phyloP scores from a whole-genome alignment of 1,284 basidiomycete genomes.

The Cutaneotrichosporon cutaneum region DNA sequence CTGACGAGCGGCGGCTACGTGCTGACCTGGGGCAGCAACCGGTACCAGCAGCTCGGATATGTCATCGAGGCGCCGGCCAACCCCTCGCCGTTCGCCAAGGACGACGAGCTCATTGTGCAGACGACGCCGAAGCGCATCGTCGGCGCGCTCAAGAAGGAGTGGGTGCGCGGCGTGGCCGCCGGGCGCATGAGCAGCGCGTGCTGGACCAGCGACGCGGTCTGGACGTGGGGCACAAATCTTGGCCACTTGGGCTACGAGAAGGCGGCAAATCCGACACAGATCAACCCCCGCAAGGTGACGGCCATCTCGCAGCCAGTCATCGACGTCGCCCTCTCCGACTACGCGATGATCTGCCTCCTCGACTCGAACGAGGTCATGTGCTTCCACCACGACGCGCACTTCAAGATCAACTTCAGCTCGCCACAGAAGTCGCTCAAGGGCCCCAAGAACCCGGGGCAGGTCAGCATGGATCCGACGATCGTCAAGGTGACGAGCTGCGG shows the following conservation, averaged over 20 bases:
- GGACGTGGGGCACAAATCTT: constrained; percentile 92
- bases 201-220: constrained; percentile 80
- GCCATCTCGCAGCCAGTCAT: constrained; percentile 69
- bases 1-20: constrained; percentile 78
- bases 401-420: constrained; percentile 61
- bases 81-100: constrained; percentile 36
- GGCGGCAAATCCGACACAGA: constrained; percentile 71
- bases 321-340: constrained; percentile 71
- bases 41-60: constrained; percentile 87
- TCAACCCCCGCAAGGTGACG: constrained; percentile 78
- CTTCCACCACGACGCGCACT: constrained; percentile 72
- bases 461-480: constrained; percentile 68
- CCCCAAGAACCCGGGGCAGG: constrained; percentile 54
- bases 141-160: constrained; percentile 75
- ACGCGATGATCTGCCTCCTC: constrained; percentile 75
- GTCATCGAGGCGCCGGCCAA: constrained; percentile 62
- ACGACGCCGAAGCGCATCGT: constrained; percentile 70
- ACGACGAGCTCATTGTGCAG: constrained; percentile 64
- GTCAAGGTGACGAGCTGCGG: constrained; percentile 79
- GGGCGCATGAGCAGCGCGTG: constrained; percentile 84
- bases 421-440: constrained; percentile 20
- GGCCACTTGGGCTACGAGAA: constrained; percentile 86
- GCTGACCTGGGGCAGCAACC: constrained; percentile 85
- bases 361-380: constrained; percentile 75
- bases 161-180: constrained; percentile 78